Base-by-base conservation (phyloP, 345 rosid genomes). In the Rubroshorea leprosula region DNA sequence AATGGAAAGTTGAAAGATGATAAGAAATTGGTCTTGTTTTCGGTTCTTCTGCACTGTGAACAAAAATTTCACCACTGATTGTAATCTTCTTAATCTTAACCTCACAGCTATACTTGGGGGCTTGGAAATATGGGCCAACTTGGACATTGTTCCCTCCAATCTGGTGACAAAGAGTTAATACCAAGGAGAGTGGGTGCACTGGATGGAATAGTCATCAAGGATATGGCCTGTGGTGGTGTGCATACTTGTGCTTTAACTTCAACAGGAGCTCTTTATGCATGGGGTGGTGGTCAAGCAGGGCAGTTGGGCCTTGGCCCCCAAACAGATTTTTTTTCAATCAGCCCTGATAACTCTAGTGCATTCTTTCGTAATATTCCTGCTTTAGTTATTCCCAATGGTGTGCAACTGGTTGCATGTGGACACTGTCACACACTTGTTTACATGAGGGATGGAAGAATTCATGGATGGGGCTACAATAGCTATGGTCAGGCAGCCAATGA, bases 391-490 rank as follows among this genome's bases (percentile, higher is more conserved):
- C 90, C 90, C 21, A 74, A 70, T 11, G 84, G 74, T 26, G 90
- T 90, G 54, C 74, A 68, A 74, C 96, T 76, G 61, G 89, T 93
- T 66, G 97, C 96, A 49, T 90, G 97, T 78, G 99, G 99, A 55
- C 95, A 89, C 73, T 87, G 83, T 50, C 97, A 87, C 73, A 85
- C 99, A 0, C 97, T 93, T 31, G 67, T 82, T 63, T 78, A 68
- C 63, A 63, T 76, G 77, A 81, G 51, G 65, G 99, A 93, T 67
- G 97, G 95, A 57, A 74, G 79, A 61, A 90, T 89, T 41, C 81
- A 83, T 39, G 99, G 97, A 55, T 93, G 99, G 99, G 97, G 97
- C 66, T 93, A 93, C 72, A 93, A 93, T 62, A 74, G 88, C 68
- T 90, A 93, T 63, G 99, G 99, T 22, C 97, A 93, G 81, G 99